Percentiles rank a stretch among this genome's conserved stretches.
Conservation (phyloP, 2,329 filamentous ascomycete genomes). For the Metarhizium humberi region DNA sequence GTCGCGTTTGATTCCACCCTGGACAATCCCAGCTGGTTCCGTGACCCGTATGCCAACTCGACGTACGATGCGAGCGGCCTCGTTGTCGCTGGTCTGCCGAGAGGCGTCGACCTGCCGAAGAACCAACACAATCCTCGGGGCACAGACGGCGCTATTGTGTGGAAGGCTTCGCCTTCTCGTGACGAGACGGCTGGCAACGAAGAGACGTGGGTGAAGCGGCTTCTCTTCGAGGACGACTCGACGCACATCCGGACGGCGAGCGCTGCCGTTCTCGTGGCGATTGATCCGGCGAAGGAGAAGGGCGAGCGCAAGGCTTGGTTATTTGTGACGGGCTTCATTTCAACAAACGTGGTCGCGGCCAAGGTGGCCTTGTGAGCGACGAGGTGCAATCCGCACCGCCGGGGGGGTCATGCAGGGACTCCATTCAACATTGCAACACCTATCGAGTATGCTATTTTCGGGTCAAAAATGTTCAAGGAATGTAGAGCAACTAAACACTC, state of each 20-base stretch:
- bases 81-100: constrained; percentile 37
- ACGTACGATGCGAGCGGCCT: constrained; percentile 43
- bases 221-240: constrained; percentile 51
- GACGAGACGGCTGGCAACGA: neutral
- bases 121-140: constrained; percentile 23
- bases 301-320: constrained; percentile 43
- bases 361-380: constrained; percentile 35
- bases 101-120: constrained; percentile 26
- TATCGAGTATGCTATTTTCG: no score
- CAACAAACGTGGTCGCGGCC: constrained; percentile 37
- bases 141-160: constrained; percentile 36
- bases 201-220: constrained; percentile 29
- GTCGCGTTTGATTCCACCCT: constrained; percentile 34
- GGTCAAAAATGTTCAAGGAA: no score
- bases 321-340: constrained; percentile 47
- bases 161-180: constrained; percentile 19
- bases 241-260: constrained; percentile 37
- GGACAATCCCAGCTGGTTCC: constrained; percentile 52
- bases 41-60: constrained; percentile 37
- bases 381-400: neutral
- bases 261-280: constrained; percentile 41
- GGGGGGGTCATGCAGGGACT: neutral
- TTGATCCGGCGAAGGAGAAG: constrained; percentile 34
- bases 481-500: no score
- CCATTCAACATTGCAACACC: no score